Evolutionary conservation across 176 grass and related monocot genomes (phyloP), one percentile per base, ranked within the genome.

Genomic region (Triticum turgidum): DNA sequence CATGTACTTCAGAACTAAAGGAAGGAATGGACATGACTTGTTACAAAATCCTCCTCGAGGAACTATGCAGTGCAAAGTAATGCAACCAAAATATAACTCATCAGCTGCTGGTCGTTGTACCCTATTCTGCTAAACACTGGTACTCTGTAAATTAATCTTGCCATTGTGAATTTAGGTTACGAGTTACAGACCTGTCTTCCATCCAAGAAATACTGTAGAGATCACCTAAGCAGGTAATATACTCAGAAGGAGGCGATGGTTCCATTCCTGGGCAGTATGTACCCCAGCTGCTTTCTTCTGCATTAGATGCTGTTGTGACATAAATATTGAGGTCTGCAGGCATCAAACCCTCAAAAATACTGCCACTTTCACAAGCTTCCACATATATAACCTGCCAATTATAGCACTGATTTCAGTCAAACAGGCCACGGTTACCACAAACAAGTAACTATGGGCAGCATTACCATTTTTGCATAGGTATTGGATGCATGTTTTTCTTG

Each of bases 131-230:
- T 42, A 73, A 38, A 11, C 10, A 61, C 52, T 78, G 21, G 1
- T 33, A 39, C 65, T 70, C 30, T 15, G 47, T n/a, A 33, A 51
- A 67, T 51, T 56, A 4, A 12, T 68, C 63, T 14, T 22, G 9
- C 2, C 32, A 73, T 58, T 7, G 30, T 7, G 11, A 76, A 47
- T 52, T 63, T 29, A n/a, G 58, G 44, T 4, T 79, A 54, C 30
- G 13, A 14, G 11, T 74, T 54, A 35, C 45, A 22, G 78, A 96
- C 97, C 97, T 99, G 69, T 99, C 94, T 89, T 99, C 97, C 94
- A 99, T 96, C 97, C 97, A 99, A 77, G 97, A 75, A 87, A 99
- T 82, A 81, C 97, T 98, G 80, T 96, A 98, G 64, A 98, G 61
- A 66, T 98, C 94, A 79, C 97, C 94, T 70, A 99, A 92, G 58